These are phyloP conservation scores for Adansonia madagascariensis DNA, from an alignment of 441 rosid species.

Conservation along the genomic window DNA sequence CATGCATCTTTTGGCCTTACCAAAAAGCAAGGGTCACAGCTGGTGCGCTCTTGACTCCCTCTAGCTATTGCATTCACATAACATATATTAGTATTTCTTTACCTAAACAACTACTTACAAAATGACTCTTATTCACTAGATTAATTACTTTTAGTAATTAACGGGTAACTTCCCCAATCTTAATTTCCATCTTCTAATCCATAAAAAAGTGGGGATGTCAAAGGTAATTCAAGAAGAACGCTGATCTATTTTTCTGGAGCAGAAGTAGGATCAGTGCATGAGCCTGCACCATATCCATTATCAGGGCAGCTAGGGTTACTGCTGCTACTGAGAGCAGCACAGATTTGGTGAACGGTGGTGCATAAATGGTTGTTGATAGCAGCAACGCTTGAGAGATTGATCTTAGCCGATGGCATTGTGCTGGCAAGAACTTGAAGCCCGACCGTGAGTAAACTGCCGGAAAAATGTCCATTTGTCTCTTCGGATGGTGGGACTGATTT, in stretches of 20 bases:
- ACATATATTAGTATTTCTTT: too few species aligned
- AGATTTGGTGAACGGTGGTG: slow-evolving; percentile 71
- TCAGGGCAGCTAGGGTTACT: slow-evolving; percentile 31
- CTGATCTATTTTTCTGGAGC: slow-evolving; percentile 36
- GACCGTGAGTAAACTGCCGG: slow-evolving; percentile 73
- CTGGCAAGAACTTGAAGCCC: slow-evolving; percentile 87
- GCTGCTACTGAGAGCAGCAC: slow-evolving; percentile 45
- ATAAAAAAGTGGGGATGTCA: slow-evolving; percentile 39
- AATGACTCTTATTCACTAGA: slow-evolving; percentile 34
- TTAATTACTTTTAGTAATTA: slow-evolving; percentile 31
- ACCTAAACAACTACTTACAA: neutral
- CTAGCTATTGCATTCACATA: neutral
- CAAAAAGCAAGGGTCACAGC: slow-evolving; percentile 45
- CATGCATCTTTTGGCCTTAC: slow-evolving; percentile 25
- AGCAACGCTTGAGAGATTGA: slow-evolving; percentile 67
- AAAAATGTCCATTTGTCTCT: slow-evolving; percentile 21
- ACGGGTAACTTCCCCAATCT: slow-evolving; percentile 50
- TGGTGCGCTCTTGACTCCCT: slow-evolving; percentile 97
- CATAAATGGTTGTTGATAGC: slow-evolving; percentile 73
- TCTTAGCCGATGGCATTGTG: slow-evolving; percentile 69
- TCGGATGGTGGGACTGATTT: slow-evolving; percentile 21
- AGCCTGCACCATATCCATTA: slow-evolving; percentile 27
- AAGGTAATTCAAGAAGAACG: slow-evolving; percentile 44
- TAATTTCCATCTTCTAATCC: neutral
- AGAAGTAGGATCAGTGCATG: slow-evolving; percentile 32